phyloP scores from a whole-genome alignment of 2,329 filamentous ascomycete species.

The Emergomyces pasteurianus region DNA sequence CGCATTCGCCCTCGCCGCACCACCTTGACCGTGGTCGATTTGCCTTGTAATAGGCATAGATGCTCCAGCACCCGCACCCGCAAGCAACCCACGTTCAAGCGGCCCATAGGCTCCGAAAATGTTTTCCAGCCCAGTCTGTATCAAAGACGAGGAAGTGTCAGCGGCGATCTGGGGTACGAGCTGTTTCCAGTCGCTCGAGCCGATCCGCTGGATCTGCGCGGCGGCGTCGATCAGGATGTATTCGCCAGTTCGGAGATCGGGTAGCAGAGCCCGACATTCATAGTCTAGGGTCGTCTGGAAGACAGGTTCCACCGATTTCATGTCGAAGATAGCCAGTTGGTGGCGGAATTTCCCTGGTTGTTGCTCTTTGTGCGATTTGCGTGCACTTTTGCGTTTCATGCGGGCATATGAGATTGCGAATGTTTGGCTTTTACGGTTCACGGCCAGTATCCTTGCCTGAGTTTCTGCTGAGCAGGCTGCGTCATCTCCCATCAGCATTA shows the following conservation, averaged over 20 bases:
- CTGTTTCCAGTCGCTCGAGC: slow-evolving; percentile 16
- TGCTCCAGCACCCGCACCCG: not conserved
- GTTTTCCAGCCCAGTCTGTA: slow-evolving; percentile 22
- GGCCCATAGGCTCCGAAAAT: slow-evolving; percentile 19
- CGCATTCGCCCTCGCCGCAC: not conserved
- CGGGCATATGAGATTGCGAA: slow-evolving; percentile 50
- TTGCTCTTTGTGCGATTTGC: slow-evolving; percentile 14
- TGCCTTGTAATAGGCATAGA: not conserved
- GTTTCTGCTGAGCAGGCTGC: slow-evolving; percentile 3
- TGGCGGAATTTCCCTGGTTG: slow-evolving; percentile 29
- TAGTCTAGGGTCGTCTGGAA: slow-evolving; percentile 44
- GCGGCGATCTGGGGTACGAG: slow-evolving; percentile 13
- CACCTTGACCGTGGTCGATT: slow-evolving; percentile 3
- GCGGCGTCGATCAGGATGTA: slow-evolving; percentile 66
- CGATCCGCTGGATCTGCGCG: slow-evolving; percentile 51
- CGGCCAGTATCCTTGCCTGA: slow-evolving; percentile 42
- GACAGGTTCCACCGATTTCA: slow-evolving; percentile 47
- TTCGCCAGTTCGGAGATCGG: slow-evolving; percentile 52
- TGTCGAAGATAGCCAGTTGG: slow-evolving; percentile 53
- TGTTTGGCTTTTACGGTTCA: slow-evolving; percentile 52
- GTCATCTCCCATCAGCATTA: slow-evolving; percentile 41
- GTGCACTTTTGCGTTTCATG: slow-evolving; percentile 9
- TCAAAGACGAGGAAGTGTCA: slow-evolving; percentile 14
- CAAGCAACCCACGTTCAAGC: not conserved
- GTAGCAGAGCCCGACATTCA: slow-evolving; percentile 54